Evolutionary conservation across 2,329 filamentous ascomycete species (phyloP).

Genomic region (Cercospora berteroae): DNA sequence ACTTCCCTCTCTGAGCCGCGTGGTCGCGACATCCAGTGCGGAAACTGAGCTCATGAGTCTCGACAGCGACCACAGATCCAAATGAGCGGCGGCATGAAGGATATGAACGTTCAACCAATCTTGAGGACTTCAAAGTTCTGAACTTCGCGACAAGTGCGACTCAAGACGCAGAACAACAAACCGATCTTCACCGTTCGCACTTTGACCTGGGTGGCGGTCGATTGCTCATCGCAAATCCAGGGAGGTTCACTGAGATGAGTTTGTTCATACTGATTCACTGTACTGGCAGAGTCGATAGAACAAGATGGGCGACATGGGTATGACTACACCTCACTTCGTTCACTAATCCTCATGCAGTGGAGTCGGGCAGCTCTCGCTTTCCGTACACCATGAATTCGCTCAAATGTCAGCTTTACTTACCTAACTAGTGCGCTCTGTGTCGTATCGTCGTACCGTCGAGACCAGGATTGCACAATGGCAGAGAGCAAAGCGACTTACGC

Average conservation of each 20-base stretch:
- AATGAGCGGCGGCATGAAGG: too few species aligned
- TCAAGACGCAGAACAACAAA: background rate
- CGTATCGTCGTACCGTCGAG: background rate
- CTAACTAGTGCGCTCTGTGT: background rate
- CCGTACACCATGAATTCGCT: background rate
- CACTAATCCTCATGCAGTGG: background rate
- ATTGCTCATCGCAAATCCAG: background rate
- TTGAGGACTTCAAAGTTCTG: background rate
- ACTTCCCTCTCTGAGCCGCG: background rate
- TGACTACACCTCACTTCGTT: background rate
- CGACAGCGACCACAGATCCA: background rate
- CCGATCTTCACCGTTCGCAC: background rate
- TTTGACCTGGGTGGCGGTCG: background rate
- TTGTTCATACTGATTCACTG: background rate
- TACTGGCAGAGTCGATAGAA: background rate
- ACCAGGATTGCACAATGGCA: background rate
- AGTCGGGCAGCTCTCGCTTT: background rate
- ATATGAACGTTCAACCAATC: background rate
- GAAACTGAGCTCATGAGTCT: background rate
- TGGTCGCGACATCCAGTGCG: background rate
- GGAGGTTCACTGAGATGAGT: too few species aligned
- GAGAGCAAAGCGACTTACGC: background rate
- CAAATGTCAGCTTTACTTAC: background rate
- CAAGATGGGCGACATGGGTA: background rate
- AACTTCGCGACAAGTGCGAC: background rate